Base-by-base conservation (phyloP, 1,284 basidiomycete species). In the Mycena citricolor region DNA sequence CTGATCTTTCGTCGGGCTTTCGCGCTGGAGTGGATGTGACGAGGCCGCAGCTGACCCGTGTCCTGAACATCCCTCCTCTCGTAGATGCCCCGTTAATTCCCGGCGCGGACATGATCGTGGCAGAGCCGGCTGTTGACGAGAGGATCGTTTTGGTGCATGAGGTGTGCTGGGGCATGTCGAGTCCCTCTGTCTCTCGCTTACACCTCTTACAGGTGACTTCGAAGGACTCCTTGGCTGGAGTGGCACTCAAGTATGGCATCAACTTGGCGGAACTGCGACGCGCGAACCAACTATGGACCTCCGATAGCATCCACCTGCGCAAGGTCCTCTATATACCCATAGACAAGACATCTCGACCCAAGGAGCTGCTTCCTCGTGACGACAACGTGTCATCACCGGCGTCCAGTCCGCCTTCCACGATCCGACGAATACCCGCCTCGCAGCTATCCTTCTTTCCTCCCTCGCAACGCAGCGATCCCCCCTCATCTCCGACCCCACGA, bases 201-300 rank as follows among this genome's bases (percentile, higher is more conserved):
- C 29, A 14, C 8, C 21, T 16, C 36, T 33, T 30, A 4, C 49
- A 89, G 91, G 73, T 95, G 24, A 67, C 71, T 43, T 69, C 80
- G 4, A 74, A 72, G 16, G 93, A 97, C 59, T 88, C 91, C 3
- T 68, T 95, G 13, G 79, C 90, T 12, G 86, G 90, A 12, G 84
- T 97, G 16, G 83, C 93, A 0, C 70, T 97, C 33, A 86, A 84
- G 54, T 95, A 95, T 61, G 90, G 90, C 4, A 85, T 94, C 42
- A 77, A 83, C 8, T 70, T 94, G 36, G 75, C 88, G 11, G 83
- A 86, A n/a, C 73, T 97, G 11, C 83, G 92, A 34, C 77, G 81
- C 54, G 83, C 82, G 30, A 97, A 97, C 65, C 90, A 93, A 52
- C 71, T 97, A 4, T 97, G 93, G 93, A 66, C 89, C 1, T 86